Evolutionary conservation across 805 yeast species (phyloP), one percentile per base, ranked within the genome.

Genomic region (Saccharomycopsis schoenii): DNA sequence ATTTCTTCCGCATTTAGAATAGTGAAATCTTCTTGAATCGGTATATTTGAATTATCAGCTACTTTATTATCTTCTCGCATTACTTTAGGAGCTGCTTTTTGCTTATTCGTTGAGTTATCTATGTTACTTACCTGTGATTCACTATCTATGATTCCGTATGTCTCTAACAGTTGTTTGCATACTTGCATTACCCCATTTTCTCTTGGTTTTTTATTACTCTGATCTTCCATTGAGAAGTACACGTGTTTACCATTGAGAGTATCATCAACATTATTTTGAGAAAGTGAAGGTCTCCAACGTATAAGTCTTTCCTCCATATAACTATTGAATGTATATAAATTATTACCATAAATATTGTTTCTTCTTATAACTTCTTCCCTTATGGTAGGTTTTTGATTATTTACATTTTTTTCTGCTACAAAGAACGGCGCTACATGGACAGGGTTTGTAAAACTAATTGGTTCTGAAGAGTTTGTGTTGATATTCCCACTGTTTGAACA

Each of bases 281-380:
- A 60, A 17, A 60, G 56, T 1, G 71, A 56, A 12, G 75, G 71
- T 57, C 72, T 66, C 70, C 70, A 73, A 34, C 74, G 63, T 9
- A 71, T 60, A 29, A 73, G 63, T 36, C 73, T 58, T 21, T 71
- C 73, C 59, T 72, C 75, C 73, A 71, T 70, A 40, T 50, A 60
- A 50, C 55, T 58, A 11, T 40, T 57, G 9, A 64, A 40, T 3
- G 29, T 19, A 37, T 62, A 51, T 2, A 56, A 43, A 36, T 50
- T 61, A 17, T 37, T 57, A 15, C 65, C 65, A 58, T 61, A 58
- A 4, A 62, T 11, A 17, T 40, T n/a, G 37, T 60, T 60, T n/a
- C 56, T 58, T 36, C 60, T 39, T 10, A 62, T 21, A 4, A 62
- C 56, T 15, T 56, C 36, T 15, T 58, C 55, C 42, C 65, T 34